Evolutionary conservation across 768 basidiomycete genomes (phyloP).

Genomic region (Podaxis pistillaris): DNA sequence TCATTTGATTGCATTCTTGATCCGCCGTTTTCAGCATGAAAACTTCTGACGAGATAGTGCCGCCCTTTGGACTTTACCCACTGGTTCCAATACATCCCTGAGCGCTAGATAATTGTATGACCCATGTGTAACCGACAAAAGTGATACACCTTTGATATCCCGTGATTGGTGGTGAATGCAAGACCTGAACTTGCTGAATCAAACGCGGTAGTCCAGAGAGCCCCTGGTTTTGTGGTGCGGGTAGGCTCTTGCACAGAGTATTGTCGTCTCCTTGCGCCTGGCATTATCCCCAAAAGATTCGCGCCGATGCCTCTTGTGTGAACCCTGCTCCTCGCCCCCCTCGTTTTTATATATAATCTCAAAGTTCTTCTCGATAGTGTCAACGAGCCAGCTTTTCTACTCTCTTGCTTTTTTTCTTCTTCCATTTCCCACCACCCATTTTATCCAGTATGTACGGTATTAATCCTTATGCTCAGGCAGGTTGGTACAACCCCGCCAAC

Average conservation of each 20-base stretch:
- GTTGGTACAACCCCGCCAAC: constrained; percentile 31
- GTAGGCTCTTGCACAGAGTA: not conserved
- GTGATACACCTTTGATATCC: not conserved
- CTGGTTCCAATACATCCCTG: not conserved
- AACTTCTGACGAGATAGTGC: not conserved
- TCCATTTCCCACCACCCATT: not conserved
- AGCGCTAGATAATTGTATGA: not conserved
- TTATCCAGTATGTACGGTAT: constrained; percentile 21
- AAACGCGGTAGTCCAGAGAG: not conserved
- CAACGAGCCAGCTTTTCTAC: not conserved
- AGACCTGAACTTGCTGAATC: not conserved
- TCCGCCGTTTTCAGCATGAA: not conserved
- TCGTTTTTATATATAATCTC: not conserved
- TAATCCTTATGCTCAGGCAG: constrained; percentile 31
- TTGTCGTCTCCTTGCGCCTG: too few relatives aligned
- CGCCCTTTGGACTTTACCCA: not conserved
- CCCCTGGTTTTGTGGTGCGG: not conserved
- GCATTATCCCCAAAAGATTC: too few relatives aligned
- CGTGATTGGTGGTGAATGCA: not conserved
- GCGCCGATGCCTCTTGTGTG: too few relatives aligned
- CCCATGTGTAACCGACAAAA: not conserved
- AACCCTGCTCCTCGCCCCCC: too few relatives aligned
- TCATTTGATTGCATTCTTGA: not conserved
- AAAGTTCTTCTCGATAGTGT: not conserved
- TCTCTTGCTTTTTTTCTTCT: not conserved